Percentiles rank a stretch among this genome's conserved stretches.
Evolutionary conservation across 768 basidiomycete species (phyloP).

Genomic region (Hysterangium stoloniferum): DNA sequence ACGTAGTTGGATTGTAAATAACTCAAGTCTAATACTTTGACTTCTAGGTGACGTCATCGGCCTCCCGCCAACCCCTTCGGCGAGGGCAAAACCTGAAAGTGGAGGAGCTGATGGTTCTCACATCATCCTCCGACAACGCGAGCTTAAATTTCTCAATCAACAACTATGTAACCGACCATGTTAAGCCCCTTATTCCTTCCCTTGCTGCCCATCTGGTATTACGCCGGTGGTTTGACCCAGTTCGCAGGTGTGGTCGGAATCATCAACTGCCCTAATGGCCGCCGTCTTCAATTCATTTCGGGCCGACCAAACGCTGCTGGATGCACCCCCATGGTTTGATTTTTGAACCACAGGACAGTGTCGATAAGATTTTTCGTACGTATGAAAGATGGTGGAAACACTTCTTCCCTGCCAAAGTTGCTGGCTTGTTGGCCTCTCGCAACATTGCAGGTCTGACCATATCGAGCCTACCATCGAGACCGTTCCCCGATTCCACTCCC

Average conservation of each 20-base stretch:
- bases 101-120: conserved; percentile 22
- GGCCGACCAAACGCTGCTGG: conserved; percentile 22
- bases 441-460: too few species aligned
- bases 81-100: conserved; percentile 7
- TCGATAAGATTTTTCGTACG: conserved; percentile 17
- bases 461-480: conserved; percentile 25
- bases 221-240: conserved; percentile 27
- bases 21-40: too few species aligned
- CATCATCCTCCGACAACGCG: conserved; percentile 16
- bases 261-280: conserved; percentile 38
- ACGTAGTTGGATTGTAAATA: background rate
- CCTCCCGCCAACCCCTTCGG: background rate
- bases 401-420: conserved; percentile 19
- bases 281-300: conserved; percentile 32
- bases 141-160: conserved; percentile 19
- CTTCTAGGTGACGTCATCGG: conserved; percentile 3
- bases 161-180: conserved; percentile 12
- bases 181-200: conserved; percentile 13
- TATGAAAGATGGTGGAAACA: conserved; percentile 15
- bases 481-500: conserved; percentile 38
- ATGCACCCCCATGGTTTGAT: conserved; percentile 18
- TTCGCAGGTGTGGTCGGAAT: conserved; percentile 39
- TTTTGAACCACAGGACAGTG: conserved; percentile 19
- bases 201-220: conserved; percentile 22
- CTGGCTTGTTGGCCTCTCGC: conserved; percentile 19